phyloP scores from a whole-genome alignment of 2,329 filamentous ascomycete genomes.

The Ascochyta fabae region DNA sequence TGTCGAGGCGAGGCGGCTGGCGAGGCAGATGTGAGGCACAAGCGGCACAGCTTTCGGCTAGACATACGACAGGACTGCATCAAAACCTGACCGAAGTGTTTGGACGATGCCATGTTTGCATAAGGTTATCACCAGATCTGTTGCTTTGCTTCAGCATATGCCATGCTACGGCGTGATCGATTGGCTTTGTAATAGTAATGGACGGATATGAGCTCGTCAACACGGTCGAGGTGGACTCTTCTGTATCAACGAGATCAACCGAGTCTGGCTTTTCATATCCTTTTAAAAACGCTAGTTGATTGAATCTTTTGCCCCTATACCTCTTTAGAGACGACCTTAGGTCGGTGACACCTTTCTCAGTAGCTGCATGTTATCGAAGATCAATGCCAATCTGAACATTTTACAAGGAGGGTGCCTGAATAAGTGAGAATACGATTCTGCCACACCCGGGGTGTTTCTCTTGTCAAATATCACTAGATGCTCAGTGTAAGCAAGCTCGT shows the following conservation, averaged over 20 bases:
- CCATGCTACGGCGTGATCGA: background rate
- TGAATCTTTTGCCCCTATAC: background rate
- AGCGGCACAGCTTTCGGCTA: constrained; percentile 1
- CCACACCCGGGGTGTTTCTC: no score
- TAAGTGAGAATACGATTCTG: no score
- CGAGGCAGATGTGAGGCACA: background rate
- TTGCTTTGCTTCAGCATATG: constrained; percentile 1
- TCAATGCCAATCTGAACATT: no score
- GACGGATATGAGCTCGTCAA: no score
- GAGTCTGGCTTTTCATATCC: background rate
- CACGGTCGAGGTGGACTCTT: background rate
- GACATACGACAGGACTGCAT: background rate
- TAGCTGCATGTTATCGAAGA: no score
- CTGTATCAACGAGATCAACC: background rate
- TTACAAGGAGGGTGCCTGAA: no score
- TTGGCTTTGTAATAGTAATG: no score
- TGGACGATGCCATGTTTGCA: background rate
- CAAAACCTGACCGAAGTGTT: background rate
- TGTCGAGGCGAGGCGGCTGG: background rate
- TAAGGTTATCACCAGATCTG: background rate
- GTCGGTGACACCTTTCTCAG: background rate
- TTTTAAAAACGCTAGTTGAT: background rate
- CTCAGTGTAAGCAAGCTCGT: no score
- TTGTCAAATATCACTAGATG: no score
- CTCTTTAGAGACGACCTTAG: background rate